Conservation (phyloP, 768 basidiomycete genomes). For the Mycena floridula region DNA sequence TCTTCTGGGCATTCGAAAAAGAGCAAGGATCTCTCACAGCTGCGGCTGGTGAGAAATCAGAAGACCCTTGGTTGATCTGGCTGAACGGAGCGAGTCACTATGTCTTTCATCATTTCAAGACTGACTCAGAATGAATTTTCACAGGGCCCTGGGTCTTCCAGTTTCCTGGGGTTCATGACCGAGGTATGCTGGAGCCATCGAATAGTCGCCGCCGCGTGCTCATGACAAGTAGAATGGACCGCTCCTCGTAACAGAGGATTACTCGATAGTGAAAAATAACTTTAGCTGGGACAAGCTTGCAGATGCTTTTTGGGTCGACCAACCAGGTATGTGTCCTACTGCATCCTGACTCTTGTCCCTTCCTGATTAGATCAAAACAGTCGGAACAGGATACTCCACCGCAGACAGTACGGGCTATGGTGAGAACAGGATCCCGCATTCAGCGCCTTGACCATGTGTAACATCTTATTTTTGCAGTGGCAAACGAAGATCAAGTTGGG, state of each 20-base stretch:
- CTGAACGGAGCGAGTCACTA: slow-evolving; percentile 55
- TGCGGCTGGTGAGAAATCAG: slow-evolving; percentile 11
- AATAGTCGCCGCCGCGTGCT: neutral
- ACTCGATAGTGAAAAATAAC: slow-evolving; percentile 7
- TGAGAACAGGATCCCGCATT: too few relatives aligned
- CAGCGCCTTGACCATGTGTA: too few relatives aligned
- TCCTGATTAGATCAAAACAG: neutral
- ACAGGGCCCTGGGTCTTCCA: slow-evolving; percentile 61
- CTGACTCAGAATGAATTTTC: neutral
- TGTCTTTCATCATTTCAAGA: slow-evolving; percentile 12
- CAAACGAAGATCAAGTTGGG: slow-evolving; percentile 42
- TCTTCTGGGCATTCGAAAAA: slow-evolving; percentile 35
- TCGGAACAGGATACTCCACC: slow-evolving; percentile 6
- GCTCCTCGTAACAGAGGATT: slow-evolving; percentile 3
- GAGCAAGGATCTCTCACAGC: slow-evolving; percentile 28
- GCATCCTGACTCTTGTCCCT: slow-evolving; percentile 1
- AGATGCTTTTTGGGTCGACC: slow-evolving; percentile 9
- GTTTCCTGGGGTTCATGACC: slow-evolving; percentile 55
- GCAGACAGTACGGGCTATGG: slow-evolving; percentile 2
- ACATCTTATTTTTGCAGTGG: slow-evolving; percentile 36
- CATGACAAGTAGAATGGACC: slow-evolving; percentile 5
- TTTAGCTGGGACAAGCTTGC: slow-evolving; percentile 10
- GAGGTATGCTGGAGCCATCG: slow-evolving; percentile 32
- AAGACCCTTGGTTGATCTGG: slow-evolving; percentile 32
- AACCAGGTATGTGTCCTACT: neutral